Conservation (phyloP, 257 asterid species). For the Ilex asprella region DNA sequence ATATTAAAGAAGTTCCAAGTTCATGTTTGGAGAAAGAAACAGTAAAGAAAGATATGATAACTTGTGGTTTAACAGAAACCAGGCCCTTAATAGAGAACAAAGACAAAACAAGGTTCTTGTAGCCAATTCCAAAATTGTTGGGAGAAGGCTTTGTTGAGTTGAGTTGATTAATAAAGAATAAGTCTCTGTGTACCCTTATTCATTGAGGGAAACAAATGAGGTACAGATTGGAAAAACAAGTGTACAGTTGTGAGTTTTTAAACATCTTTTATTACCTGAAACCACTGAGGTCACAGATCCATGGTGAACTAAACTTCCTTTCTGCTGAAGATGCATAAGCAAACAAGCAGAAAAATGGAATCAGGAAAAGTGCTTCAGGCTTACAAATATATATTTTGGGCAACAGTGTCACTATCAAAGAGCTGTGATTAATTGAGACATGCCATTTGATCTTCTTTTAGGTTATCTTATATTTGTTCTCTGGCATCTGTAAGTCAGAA, state of each 20-base stretch:
- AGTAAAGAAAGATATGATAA: no score
- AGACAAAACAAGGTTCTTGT: no score
- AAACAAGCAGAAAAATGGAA: constrained; percentile 2
- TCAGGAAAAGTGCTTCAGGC: constrained; percentile 1
- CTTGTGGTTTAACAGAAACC: no score
- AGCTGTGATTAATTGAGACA: neutral
- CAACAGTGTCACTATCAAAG: neutral
- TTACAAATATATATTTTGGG: neutral
- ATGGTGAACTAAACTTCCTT: constrained; percentile 55
- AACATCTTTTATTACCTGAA: constrained; percentile 43
- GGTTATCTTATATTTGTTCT: constrained; percentile 35
- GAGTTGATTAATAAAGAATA: no score
- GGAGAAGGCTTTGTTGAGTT: no score
- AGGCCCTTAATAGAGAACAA: no score
- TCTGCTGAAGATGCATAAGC: constrained; percentile 26
- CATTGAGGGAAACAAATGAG: no score
- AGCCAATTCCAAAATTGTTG: no score
- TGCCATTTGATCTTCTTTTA: constrained; percentile 60
- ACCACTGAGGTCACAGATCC: constrained; percentile 61
- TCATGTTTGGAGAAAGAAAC: no score
- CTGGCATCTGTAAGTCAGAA: constrained; percentile 35
- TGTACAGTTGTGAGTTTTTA: neutral
- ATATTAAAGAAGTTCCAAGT: no score
- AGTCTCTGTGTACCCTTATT: no score
- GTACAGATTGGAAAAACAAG: no score